These are phyloP conservation scores for Penium margaritaceum DNA, from an alignment of 139 green algal genomes.

Conservation along the genomic window DNA sequence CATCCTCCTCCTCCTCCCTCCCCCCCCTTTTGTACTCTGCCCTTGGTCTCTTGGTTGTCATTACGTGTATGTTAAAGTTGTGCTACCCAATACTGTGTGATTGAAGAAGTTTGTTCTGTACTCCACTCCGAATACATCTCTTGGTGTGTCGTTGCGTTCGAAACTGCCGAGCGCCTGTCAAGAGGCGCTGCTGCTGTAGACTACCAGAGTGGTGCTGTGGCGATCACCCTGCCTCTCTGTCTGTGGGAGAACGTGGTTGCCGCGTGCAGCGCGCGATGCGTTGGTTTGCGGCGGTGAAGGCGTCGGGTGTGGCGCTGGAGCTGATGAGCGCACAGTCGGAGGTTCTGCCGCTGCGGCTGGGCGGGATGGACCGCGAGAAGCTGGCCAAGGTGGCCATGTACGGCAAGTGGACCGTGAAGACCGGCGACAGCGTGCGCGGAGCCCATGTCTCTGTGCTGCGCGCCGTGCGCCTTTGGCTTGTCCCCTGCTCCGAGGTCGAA, in stretches of 20 bases:
- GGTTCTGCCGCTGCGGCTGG: neutral
- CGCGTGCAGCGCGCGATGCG: neutral
- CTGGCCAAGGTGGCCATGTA: constrained; percentile 4
- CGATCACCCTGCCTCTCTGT: too few species aligned
- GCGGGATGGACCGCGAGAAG: constrained; percentile 6
- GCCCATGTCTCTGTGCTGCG: neutral
- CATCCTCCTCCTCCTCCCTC: neutral
- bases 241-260: too few species aligned
- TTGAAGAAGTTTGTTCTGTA: too few species aligned
- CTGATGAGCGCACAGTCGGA: neutral
- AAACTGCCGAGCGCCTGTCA: too few species aligned
- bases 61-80: too few species aligned
- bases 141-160: too few species aligned
- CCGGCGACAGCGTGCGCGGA: neutral
- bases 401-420: constrained; percentile 9
- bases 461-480: neutral
- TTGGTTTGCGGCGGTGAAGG: neutral
- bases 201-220: too few species aligned
- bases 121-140: too few species aligned
- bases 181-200: too few species aligned
- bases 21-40: neutral
- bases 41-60: too few species aligned
- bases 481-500: constrained; percentile 1
- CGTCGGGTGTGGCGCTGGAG: neutral
- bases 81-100: too few species aligned